Base-by-base conservation (phyloP, 78 protist genomes). In the Speleostelium caveatum region DNA sequence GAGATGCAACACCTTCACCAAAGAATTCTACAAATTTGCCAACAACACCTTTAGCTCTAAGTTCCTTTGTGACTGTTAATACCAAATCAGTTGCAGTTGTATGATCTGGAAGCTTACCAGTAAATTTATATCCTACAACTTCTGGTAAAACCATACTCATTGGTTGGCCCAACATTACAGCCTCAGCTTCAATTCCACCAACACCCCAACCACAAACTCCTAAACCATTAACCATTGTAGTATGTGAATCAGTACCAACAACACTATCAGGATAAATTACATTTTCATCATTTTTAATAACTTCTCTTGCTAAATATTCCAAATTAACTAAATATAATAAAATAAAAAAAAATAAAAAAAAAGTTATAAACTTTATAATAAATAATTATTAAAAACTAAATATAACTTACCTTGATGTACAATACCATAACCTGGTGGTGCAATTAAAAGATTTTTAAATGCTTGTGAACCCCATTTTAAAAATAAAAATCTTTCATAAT, bases 351-450 rank as follows among this genome's bases (percentile, higher is more conserved):
- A n/a, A n/a, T n/a, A n/a, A n/a, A n/a, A n/a, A n/a, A n/a, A n/a
- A n/a, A n/a, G n/a, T n/a, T 71, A n/a, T 7, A 30, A 12, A 10
- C 75, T 12, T 16, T 30, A 51, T 49, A 38, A 12, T 62, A 24
- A 79, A 75, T n/a, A n/a, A n/a, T n/a, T n/a, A n/a, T n/a, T n/a
- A n/a, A n/a, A n/a, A n/a, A n/a, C n/a, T n/a, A n/a, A n/a, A n/a
- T n/a, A n/a, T n/a, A n/a, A n/a, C n/a, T n/a, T n/a, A n/a, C n/a
- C n/a, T 91, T 97, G 98, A 51, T 95, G 98, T n/a, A 95, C 96
- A 60, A 95, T 95, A 53, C 98, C 98, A 62, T 86, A 33, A 49
- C 96, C 97, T 28, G 98, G 98, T n/a, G 98, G 98, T 28, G 95
- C 96, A 32, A 97, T 93, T 51, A 61, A 35, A 19, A 97, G 36